These are phyloP conservation scores for Tetracentron sinense DNA, from an alignment of 164 flowering plant genomes.

Conservation along the genomic window DNA sequence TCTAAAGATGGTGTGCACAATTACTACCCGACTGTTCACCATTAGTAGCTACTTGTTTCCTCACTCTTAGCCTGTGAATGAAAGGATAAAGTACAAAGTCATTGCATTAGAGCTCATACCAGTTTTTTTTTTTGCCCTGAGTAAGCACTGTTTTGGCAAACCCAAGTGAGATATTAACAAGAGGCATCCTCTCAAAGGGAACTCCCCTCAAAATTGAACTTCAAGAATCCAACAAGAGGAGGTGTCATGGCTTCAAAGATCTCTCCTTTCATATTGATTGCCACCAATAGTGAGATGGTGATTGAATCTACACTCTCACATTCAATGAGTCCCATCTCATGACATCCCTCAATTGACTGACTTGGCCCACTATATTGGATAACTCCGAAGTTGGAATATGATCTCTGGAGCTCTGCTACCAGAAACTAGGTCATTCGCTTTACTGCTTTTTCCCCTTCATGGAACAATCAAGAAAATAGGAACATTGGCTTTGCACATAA, in stretches of 20 bases:
- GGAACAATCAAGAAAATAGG: neutral
- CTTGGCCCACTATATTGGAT: neutral
- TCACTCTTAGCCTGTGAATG: too few relatives aligned
- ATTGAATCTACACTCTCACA: neutral
- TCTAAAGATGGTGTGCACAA: neutral
- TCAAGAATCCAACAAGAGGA: neutral
- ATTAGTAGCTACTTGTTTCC: neutral
- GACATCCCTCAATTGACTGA: neutral
- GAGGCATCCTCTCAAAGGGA: too few relatives aligned
- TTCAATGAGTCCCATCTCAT: neutral
- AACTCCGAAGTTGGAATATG: neutral
- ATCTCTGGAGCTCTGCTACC: neutral
- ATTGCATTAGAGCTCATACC: too few relatives aligned
- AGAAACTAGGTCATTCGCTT: too few relatives aligned
- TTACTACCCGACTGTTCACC: too few relatives aligned
- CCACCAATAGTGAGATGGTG: too few relatives aligned
- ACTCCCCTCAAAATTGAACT: too few relatives aligned
- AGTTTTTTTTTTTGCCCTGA: too few relatives aligned
- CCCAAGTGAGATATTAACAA: too few relatives aligned
- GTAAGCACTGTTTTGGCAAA: too few relatives aligned
- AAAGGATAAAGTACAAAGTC: neutral
- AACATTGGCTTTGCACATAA: too few relatives aligned
- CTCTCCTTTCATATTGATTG: too few relatives aligned
- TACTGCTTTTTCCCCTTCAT: neutral
- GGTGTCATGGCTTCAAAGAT: neutral